Base-by-base conservation (phyloP, 2,329 filamentous ascomycete genomes). In the Leptographium wingfieldii region DNA sequence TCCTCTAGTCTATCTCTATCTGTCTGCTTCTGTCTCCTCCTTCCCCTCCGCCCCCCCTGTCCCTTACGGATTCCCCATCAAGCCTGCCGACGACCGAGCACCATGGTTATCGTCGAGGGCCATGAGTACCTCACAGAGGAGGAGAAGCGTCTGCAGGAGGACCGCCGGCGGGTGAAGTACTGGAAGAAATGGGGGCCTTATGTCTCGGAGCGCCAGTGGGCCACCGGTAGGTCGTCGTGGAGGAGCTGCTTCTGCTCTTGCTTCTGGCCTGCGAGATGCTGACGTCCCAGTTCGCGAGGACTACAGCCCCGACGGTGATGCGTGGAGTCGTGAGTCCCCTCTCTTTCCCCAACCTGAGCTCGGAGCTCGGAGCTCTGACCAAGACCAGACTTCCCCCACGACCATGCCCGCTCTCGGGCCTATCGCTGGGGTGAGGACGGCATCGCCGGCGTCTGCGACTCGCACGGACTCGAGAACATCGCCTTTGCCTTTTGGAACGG, bases 111-210 rank as follows among this genome's bases (percentile, higher is more conserved):
- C 69, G 86, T 94, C 70, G 90, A 95, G 73, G 84, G 87, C 69
- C 84, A 94, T 74, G 88, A 94, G 71, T 92, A 90, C 73, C 81
- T 92, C 70, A 91, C 88, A 62, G 86, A 88, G 73, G 92, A 97
- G 76, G 92, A 97, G 79, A 88, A 87, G 73, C 87, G 94, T 56
- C 81, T 97, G 67, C 87, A 87, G 70, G 84, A 96, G 70, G 92
- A 97, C 73, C 83, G 85, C 62, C 83, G 92, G 65, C 86, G 86
- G 64, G 82, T 76, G 65, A 92, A 90, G 73, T 97, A 97, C 77
- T 97, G 92, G 92, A 97, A 97, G 83, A 90, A 87, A 84, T 96
- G 92, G 91, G 92, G 92, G 59, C 87, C 92, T 29, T 97, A 96
- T 70, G 86, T 95, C 67, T 85, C 92, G 59, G 92, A 97, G 77